Evolutionary conservation across 768 basidiomycete species (phyloP).

Genomic region (Phylloporus sp.): DNA sequence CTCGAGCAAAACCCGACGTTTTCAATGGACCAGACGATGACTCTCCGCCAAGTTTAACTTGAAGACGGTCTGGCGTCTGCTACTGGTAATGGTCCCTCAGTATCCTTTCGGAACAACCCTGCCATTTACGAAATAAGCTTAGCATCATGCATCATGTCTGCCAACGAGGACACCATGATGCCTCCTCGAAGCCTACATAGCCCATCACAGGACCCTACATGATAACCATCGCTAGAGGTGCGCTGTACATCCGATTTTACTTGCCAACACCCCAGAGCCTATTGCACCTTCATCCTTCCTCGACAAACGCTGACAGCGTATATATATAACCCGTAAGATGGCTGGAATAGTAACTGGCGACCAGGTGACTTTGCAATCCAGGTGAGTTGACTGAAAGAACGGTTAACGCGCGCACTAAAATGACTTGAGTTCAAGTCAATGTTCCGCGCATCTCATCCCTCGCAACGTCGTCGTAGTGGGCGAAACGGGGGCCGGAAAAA

Average conservation of each 20-base stretch:
- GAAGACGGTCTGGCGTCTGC: neutral
- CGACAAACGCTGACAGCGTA: neutral
- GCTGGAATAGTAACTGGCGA: constrained; percentile 4
- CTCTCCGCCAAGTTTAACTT: too few species aligned
- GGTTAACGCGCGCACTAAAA: neutral
- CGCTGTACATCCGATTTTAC: neutral
- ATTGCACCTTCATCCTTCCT: neutral
- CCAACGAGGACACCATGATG: constrained; percentile 6
- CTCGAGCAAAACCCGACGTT: too few species aligned
- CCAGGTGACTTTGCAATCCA: too few species aligned
- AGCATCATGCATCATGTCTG: neutral
- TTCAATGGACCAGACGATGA: too few species aligned
- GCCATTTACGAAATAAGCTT: neutral
- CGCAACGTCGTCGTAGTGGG: constrained; percentile 22
- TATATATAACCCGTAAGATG: neutral
- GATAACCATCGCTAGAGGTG: neutral
- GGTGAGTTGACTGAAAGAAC: constrained; percentile 3
- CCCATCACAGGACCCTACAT: neutral
- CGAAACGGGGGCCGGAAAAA: too few species aligned
- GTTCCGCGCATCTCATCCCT: constrained; percentile 3
- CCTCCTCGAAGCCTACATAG: neutral
- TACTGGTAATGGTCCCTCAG: too few species aligned
- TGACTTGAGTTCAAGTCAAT: too few species aligned
- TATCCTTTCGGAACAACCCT: too few species aligned
- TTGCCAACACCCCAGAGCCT: neutral